A percentile compares a stretch with the other conserved stretches of the same genome.
These are phyloP conservation scores for Trichoderma sp. DNA, from an alignment of 2,329 filamentous ascomycete genomes.

Conservation along the genomic window DNA sequence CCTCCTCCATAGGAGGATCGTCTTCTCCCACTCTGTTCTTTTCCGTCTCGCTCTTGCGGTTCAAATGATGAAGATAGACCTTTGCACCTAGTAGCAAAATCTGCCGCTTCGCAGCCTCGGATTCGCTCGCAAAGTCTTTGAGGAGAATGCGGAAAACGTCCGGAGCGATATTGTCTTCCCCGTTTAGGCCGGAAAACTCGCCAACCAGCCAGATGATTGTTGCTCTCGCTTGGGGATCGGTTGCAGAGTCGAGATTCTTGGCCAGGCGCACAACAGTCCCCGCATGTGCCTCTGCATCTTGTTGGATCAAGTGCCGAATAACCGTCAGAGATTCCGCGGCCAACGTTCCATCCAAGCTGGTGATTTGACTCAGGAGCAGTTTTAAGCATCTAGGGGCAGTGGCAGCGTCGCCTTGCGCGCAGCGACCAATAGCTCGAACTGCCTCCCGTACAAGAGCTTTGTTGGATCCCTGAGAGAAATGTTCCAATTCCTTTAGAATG, in stretches of 20 bases:
- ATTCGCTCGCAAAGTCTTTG: slow-evolving; percentile 82
- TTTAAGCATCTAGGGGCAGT: slow-evolving; percentile 80
- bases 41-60: slow-evolving; percentile 57
- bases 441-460: slow-evolving; percentile 82
- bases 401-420: slow-evolving; percentile 74
- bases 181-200: slow-evolving; percentile 81
- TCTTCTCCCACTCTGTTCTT: slow-evolving; percentile 43
- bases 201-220: slow-evolving; percentile 98
- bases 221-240: slow-evolving; percentile 84
- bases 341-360: slow-evolving; percentile 81
- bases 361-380: slow-evolving; percentile 83
- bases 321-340: slow-evolving; percentile 94
- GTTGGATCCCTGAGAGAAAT: slow-evolving; percentile 79
- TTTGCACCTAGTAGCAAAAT: slow-evolving; percentile 94
- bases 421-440: slow-evolving; percentile 90
- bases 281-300: slow-evolving; percentile 77
- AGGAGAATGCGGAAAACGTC: slow-evolving; percentile 88
- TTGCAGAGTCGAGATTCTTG: slow-evolving; percentile 86
- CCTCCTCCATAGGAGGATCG: slow-evolving; percentile 39
- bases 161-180: slow-evolving; percentile 86
- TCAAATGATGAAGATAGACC: slow-evolving; percentile 88
- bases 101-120: slow-evolving; percentile 84
- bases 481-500: slow-evolving; percentile 89
- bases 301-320: slow-evolving; percentile 92
- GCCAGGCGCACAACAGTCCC: slow-evolving; percentile 87